Evolutionary conservation across 2,329 filamentous ascomycete species (phyloP).

Genomic region (Dactylellina cionopaga): DNA sequence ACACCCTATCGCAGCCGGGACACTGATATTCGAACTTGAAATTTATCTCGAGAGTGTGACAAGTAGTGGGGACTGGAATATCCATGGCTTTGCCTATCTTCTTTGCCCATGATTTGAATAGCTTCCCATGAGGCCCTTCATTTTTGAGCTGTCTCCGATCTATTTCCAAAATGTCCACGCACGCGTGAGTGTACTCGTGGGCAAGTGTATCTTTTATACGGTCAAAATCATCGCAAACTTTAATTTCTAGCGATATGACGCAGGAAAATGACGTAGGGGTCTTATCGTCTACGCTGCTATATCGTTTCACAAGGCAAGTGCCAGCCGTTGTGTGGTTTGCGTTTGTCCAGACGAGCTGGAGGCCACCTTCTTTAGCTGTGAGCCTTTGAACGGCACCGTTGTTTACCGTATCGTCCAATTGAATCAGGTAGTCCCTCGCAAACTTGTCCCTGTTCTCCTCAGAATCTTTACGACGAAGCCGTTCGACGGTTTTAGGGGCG

Average conservation of each 20-base stretch:
- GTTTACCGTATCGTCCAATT: slow-evolving; percentile 34
- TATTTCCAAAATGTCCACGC: slow-evolving; percentile 43
- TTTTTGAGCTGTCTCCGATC: slow-evolving; percentile 32
- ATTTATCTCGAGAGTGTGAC: slow-evolving; percentile 38
- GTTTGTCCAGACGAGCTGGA: slow-evolving; percentile 43
- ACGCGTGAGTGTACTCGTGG: slow-evolving; percentile 49
- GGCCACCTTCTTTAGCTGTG: slow-evolving; percentile 22
- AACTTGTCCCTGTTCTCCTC: slow-evolving; percentile 28
- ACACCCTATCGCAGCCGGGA: slow-evolving; percentile 18
- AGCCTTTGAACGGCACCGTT: slow-evolving; percentile 24
- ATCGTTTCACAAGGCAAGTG: slow-evolving; percentile 24
- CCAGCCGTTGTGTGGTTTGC: slow-evolving; percentile 41
- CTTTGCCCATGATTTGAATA: slow-evolving; percentile 43
- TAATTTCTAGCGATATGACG: slow-evolving; percentile 31
- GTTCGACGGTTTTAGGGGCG: slow-evolving; percentile 30
- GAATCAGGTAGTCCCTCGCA: slow-evolving; percentile 22
- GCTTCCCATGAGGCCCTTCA: slow-evolving; percentile 25
- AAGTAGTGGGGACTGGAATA: slow-evolving; percentile 28
- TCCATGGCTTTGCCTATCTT: slow-evolving; percentile 44
- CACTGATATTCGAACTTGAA: slow-evolving; percentile 50
- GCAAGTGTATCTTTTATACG: slow-evolving; percentile 23
- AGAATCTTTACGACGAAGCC: slow-evolving; percentile 21
- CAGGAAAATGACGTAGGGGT: slow-evolving; percentile 22
- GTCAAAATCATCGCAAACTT: slow-evolving; percentile 45
- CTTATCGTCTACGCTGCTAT: neutral